A percentile compares a stretch with the other conserved stretches of the same genome.
These are phyloP conservation scores for Lathyrus oleraceus DNA, from an alignment of 306 rosid species.

Conservation along the genomic window DNA sequence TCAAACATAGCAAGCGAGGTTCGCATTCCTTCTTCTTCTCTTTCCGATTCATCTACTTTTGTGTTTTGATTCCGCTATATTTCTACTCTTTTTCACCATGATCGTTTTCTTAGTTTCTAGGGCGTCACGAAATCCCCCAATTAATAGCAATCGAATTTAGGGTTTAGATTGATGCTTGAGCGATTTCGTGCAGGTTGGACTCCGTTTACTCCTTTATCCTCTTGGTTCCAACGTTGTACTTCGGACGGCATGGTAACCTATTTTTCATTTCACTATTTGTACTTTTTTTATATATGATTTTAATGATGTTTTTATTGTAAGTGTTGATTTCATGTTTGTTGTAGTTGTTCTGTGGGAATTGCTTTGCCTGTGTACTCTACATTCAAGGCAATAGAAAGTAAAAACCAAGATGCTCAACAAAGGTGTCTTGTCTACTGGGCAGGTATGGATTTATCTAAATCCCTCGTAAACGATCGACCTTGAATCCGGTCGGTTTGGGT, in stretches of 20 bases:
- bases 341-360: constrained; percentile 84
- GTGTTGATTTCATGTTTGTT: constrained; percentile 16
- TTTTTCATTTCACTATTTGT: constrained; percentile 5
- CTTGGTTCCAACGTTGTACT: constrained; percentile 71
- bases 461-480: neutral
- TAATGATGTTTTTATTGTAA: neutral
- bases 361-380: constrained; percentile 89
- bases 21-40: constrained; percentile 13
- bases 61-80: constrained; percentile 17
- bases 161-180: constrained; percentile 16
- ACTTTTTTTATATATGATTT: neutral
- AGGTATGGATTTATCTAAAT: constrained; percentile 43
- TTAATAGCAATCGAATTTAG: neutral
- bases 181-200: constrained; percentile 64
- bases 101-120: neutral
- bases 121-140: constrained; percentile 3
- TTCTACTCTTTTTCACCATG: neutral
- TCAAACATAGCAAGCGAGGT: constrained; percentile 74
- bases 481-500: no score
- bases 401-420: constrained; percentile 67
- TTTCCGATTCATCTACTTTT: neutral
- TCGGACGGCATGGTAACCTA: constrained; percentile 74
- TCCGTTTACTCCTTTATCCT: constrained; percentile 81
- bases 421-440: constrained; percentile 94
- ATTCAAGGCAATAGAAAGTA: constrained; percentile 82